Evolutionary conservation across 1,284 basidiomycete genomes (phyloP), one percentile per base, ranked within the genome.

Genomic region (Apiotrichum veenhuisii): DNA sequence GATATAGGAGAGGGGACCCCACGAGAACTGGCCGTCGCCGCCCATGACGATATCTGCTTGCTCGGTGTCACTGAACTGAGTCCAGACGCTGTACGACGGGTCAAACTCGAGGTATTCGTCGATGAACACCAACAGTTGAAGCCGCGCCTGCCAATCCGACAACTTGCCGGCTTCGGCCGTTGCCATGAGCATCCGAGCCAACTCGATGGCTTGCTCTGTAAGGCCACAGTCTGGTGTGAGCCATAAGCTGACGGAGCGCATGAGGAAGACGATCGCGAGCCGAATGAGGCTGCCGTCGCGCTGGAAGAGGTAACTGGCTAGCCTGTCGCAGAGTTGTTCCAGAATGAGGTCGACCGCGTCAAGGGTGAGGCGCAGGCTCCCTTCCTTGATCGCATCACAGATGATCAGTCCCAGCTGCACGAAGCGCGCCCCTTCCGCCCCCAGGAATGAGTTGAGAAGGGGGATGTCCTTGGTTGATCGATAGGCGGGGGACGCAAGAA

Each of bases 181-280:
- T 3, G 68, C 62, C 26, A 82, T 78, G 52, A 91, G 73, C 81
- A 81, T 86, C 1, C 71, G 69, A 59, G 82, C 82, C 30, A 92
- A 70, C 10, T 70, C 50, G 41, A 80, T 76, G 20, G 84, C 80
- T 20, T 80, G 76, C 25, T 76, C 75, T 11, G 80, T 77, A 17
- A 84, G 71, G 8, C 81, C 79, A 25, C 71, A 69, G 18, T 77
- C 67, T 10, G 70, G 67, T 22, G 75, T 64, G n/a, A 82, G 68
- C 91, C 91, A 96, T 0, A 85, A 64, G 40, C 81, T 74, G 49
- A 84, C 71, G 0, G 89, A 88, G 4, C 84, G 82, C 36, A 84
- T 80, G 25, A 95, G 74, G 53, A 91, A 81, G n/a, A 82, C 78
- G 18, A 88, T 75, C 4, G 81, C 78, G 27, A 88, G 68, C 18